Base-by-base conservation (phyloP, 2,329 filamentous ascomycete species). In the Aspergillus ochraceus region DNA sequence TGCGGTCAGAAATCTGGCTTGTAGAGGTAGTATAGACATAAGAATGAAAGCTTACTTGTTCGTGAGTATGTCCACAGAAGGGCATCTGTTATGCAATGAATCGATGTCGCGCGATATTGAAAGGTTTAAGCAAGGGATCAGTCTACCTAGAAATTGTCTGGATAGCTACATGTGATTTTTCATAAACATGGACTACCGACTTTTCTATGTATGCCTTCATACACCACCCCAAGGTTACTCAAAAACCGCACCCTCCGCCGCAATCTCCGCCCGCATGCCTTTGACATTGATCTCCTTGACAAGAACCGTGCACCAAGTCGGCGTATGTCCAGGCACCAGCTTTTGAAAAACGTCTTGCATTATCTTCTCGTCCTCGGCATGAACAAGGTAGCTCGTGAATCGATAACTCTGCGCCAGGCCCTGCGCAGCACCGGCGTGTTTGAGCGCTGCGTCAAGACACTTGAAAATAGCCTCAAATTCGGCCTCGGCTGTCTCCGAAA, bases 381-480 rank as follows among this genome's bases (percentile, higher is more conserved):
- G 17, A 2, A 49, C 52, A 3, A 59, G 19, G 14, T 59, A 59
- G 10, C 45, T 42, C 2, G 32, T 12, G 11, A 55, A 30, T 8
- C 52, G 45, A 42, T 59, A 52, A 4, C 36, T 47, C 24, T 51
- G 52, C 6, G 24, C 12, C 19, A 51, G 26, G 6, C 57, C 50
- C 20, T 0, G 11, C 22, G n/a, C 10, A 5, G 47, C 57, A 3
- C 60, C 58, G 5, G 63, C 63, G 26, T 65, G 29, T 53, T 56
- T 56, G 36, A 65, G 42, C 2, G 63, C 63, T 10, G 55, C 60
- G 45, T 61, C 60, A 3, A 63, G 60, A 45, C 63, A 65, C 29
- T 45, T 46, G 50, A 65, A 63, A 14, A 63, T 63, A 29, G 63
- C 63, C 14, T 60, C 53, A 29, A 65, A 65, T 24, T 65, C 54